Conservation (phyloP, 305 asterid genomes). For the Plantago rigida region DNA sequence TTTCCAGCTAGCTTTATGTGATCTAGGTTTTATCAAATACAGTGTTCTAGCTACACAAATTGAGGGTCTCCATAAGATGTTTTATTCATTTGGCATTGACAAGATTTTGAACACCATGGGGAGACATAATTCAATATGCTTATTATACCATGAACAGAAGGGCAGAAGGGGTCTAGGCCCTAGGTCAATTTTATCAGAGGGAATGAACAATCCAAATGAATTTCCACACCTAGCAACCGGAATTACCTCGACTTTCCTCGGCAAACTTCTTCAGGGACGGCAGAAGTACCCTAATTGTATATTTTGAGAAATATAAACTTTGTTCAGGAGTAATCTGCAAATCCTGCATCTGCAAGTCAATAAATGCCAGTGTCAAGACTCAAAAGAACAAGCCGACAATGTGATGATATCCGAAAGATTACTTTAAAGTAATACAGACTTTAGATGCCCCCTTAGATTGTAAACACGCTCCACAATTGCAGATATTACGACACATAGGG, state of each 20-base stretch:
- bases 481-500: constrained; percentile 20
- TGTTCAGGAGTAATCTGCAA: background rate
- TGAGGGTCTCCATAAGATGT: too few species aligned
- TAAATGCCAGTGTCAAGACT: constrained; percentile 6
- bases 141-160: too few species aligned
- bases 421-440: constrained; percentile 16
- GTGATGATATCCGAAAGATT: background rate
- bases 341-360: constrained; percentile 16
- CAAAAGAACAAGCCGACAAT: background rate
- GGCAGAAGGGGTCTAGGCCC: too few species aligned
- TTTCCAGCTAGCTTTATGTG: too few species aligned
- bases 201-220: background rate
- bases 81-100: too few species aligned
- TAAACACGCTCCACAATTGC: constrained; percentile 26
- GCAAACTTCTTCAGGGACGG: constrained; percentile 16
- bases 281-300: constrained; percentile 4
- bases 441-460: constrained; percentile 9
- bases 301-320: background rate
- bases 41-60: too few species aligned
- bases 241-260: constrained; percentile 22
- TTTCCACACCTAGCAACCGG: background rate
- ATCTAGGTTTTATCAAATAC: too few species aligned
- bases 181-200: too few species aligned
- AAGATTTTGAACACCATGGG: too few species aligned
- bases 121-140: too few species aligned